These are phyloP conservation scores for Bolboschoenus planiculmis DNA, from an alignment of 176 grass and related monocot genomes.

Conservation along the genomic window DNA sequence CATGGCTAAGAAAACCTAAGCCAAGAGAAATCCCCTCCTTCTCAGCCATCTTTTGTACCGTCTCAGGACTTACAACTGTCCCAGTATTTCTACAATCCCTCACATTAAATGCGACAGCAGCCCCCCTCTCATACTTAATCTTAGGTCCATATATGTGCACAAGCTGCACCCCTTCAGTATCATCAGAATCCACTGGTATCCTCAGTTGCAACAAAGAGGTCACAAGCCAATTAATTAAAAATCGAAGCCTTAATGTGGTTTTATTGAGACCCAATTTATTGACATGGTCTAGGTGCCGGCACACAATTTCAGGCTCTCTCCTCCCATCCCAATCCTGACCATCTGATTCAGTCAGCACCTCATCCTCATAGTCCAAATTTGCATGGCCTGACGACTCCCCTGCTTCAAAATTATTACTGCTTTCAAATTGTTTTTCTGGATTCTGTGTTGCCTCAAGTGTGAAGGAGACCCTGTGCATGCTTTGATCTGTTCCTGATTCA, in stretches of 20 bases:
- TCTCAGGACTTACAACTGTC: conserved; percentile 64
- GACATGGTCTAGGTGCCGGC: conserved; percentile 90
- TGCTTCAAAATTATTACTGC: conserved; percentile 48
- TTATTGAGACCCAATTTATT: conserved; percentile 93
- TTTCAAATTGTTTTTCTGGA: conserved; percentile 11
- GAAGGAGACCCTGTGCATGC: conserved; percentile 85
- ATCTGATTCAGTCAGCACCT: conserved; percentile 56
- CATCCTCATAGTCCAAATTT: conserved; percentile 52
- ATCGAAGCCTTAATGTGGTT: conserved; percentile 78
- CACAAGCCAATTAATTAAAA: conserved; percentile 94
- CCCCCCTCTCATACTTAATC: conserved; percentile 97
- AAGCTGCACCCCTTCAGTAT: conserved; percentile 47
- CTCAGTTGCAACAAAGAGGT: conserved; percentile 84
- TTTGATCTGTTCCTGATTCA: conserved; percentile 47
- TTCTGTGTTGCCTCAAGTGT: conserved; percentile 39
- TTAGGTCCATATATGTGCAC: conserved; percentile 94
- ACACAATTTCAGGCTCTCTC: conserved; percentile 79
- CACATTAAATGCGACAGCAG: conserved; percentile 96
- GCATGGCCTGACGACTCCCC: conserved; percentile 75
- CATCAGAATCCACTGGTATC: conserved; percentile 57
- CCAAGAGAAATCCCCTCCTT: conserved; percentile 83
- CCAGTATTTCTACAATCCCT: conserved; percentile 53
- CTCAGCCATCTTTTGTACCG: conserved; percentile 84
- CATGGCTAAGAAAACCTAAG: conserved; percentile 79
- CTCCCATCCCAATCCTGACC: conserved; percentile 56